A percentile compares a stretch with the other conserved stretches of the same genome.
These are phyloP conservation scores for Halocafeteria seosinensis DNA, from an alignment of 108 stramenopile species.

Conservation along the genomic window DNA sequence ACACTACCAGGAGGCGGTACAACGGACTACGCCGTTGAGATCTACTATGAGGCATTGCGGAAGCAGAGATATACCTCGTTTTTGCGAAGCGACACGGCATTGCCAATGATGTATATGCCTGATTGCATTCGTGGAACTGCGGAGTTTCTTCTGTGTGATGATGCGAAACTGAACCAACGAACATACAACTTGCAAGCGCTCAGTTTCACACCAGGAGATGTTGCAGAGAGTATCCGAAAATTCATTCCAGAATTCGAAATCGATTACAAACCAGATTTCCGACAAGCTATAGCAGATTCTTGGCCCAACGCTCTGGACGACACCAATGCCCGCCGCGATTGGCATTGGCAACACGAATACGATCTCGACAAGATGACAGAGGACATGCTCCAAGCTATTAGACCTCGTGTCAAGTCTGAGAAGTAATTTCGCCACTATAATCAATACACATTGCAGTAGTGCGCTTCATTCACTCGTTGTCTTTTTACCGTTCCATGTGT, in stretches of 20 bases:
- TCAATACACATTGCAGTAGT: no score
- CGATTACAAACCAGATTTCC: conserved; percentile 12
- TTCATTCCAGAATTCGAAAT: conserved; percentile 15
- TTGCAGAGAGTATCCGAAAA: conserved; percentile 9
- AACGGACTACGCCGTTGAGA: conserved; percentile 21
- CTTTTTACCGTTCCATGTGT: no score
- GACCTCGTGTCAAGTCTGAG: not conserved
- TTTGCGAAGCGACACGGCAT: conserved; percentile 7
- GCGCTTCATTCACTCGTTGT: no score
- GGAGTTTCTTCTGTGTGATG: conserved; percentile 4
- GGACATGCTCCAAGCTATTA: conserved; percentile 13
- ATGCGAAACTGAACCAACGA: conserved; percentile 5
- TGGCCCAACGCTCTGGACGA: conserved; percentile 19
- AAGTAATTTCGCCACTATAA: no score
- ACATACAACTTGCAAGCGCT: conserved; percentile 14
- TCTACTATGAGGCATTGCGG: conserved; percentile 12
- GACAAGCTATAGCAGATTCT: conserved; percentile 20
- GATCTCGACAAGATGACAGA: conserved; percentile 23
- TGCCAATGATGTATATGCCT: conserved; percentile 28
- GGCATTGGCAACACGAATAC: conserved; percentile 16
- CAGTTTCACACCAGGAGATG: conserved; percentile 11
- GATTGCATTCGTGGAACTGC: conserved; percentile 16
- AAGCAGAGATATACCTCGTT: conserved; percentile 11
- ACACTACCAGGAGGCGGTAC: conserved; percentile 15
- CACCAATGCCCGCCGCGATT: conserved; percentile 10